Evolutionary conservation across 2,329 filamentous ascomycete genomes (phyloP), one percentile per base, ranked within the genome.

Genomic region (Penicillium oxalicum): DNA sequence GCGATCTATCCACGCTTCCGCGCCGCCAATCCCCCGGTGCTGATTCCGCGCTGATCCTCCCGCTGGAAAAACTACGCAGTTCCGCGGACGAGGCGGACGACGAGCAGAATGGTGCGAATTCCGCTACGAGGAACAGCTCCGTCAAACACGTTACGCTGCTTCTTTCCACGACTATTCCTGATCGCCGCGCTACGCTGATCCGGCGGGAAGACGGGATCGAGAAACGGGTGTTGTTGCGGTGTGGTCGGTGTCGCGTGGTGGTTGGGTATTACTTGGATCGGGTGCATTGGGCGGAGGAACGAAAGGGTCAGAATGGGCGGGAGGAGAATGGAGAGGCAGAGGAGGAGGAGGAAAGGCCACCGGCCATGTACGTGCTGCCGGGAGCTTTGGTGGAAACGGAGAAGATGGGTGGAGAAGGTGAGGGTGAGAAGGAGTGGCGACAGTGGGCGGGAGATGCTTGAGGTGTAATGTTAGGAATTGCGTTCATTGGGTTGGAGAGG

Each of bases 141-240:
- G 18, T 57, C 38, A 57, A 57, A 37, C 68, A 68, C 47, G 69
- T 73, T 60, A 77, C 77, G 51, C 78, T 78, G 8, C 68, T 79
- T 0, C 70, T 82, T 1, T 71, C 78, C 0, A 74, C 71, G 2
- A 74, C 77, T 0, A 60, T 69, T 2, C 66, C 69, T 0, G 78
- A 81, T 49, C 63, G 69, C 1, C 74, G 73, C 35, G 64, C 77
- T 5, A 72, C 74, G 9, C 67, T 84, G 0, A 69, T 84, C 5
- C 70, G 76, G 1, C 71, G 77, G 9, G 74, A 77, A 52, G 79
- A 84, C 50, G 84, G 84, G 4, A 86, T 86, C 52, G 84, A 87
- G 70, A 86, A 84, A 70, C 68, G 84, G 13, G 71, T 77, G 48
- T 57, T 81, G 4, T 70, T 79, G 54, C 71, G 77, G 24, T 88